These are phyloP conservation scores for Solanum hybrid DNA, from an alignment of 305 asterid genomes.

Conservation along the genomic window DNA sequence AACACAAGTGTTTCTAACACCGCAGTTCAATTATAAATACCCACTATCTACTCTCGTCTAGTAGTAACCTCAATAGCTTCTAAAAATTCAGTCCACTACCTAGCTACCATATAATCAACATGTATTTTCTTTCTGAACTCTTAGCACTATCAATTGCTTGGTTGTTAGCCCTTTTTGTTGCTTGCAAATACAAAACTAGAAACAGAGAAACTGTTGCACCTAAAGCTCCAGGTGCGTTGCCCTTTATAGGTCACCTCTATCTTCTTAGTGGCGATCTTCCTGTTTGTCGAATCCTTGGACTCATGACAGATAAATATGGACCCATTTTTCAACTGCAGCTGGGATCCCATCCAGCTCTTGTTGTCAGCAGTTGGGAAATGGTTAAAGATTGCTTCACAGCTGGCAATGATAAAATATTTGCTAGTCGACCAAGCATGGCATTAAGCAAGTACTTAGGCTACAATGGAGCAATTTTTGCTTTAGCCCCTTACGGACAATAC, in stretches of 20 bases:
- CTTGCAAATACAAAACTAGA: neutral
- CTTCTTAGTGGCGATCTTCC: conserved; percentile 25
- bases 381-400: conserved; percentile 44
- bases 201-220: conserved; percentile 12
- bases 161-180: neutral
- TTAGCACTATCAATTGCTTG: neutral
- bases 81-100: too few species aligned
- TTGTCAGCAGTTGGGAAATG: conserved; percentile 41
- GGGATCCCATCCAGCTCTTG: conserved; percentile 36
- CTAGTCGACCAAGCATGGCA: conserved; percentile 23
- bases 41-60: too few species aligned
- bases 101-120: neutral
- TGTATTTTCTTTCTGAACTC: neutral
- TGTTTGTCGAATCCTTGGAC: conserved; percentile 33
- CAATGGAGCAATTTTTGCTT: conserved; percentile 13
- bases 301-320: conserved; percentile 48
- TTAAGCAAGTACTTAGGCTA: conserved; percentile 16
- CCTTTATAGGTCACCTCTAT: conserved; percentile 59
- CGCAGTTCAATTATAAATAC: too few species aligned
- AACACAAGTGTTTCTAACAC: too few species aligned
- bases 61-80: too few species aligned
- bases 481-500: conserved; percentile 30
- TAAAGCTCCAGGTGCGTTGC: conserved; percentile 44
- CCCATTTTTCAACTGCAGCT: conserved; percentile 43
- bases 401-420: conserved; percentile 26